These are phyloP conservation scores for Plasmopara viticola DNA, from an alignment of 352 stramenopile genomes.

Conservation along the genomic window DNA sequence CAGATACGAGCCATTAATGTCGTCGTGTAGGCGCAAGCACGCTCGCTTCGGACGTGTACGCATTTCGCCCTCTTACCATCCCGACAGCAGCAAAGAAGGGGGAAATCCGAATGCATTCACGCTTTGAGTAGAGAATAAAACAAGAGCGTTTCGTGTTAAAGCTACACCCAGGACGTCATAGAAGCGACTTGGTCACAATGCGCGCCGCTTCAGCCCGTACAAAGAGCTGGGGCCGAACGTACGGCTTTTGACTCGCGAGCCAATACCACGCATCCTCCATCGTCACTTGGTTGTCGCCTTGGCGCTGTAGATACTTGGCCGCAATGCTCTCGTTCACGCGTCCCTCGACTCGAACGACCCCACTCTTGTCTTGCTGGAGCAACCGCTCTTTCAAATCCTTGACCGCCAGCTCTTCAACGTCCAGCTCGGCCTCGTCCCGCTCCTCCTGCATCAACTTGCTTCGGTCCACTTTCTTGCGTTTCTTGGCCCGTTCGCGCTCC, in stretches of 20 bases:
- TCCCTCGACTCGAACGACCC: conserved; percentile 61
- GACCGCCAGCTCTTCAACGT: conserved; percentile 71
- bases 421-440: conserved; percentile 82
- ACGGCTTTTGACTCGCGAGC: conserved; percentile 80
- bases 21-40: conserved; percentile 21
- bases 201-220: conserved; percentile 71
- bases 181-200: conserved; percentile 75
- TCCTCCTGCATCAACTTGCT: conserved; percentile 73
- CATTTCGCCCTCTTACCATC: conserved; percentile 49
- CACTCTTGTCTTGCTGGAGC: conserved; percentile 69
- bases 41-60: conserved; percentile 71
- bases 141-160: not conserved
- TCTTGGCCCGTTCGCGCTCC: conserved; percentile 78
- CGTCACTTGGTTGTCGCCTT: conserved; percentile 66
- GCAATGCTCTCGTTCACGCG: conserved; percentile 81
- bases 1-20: not conserved
- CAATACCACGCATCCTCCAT: conserved; percentile 80
- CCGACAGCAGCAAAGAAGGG: conserved; percentile 33
- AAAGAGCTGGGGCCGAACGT: conserved; percentile 79
- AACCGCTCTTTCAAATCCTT: conserved; percentile 82
- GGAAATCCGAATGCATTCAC: conserved; percentile 61
- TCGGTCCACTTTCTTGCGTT: conserved; percentile 82
- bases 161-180: conserved; percentile 16
- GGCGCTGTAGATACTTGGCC: conserved; percentile 35
- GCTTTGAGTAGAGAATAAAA: conserved; percentile 30